Conservation (phyloP, 2,329 filamentous ascomycete species). For the Cladobotryum protrusum region DNA sequence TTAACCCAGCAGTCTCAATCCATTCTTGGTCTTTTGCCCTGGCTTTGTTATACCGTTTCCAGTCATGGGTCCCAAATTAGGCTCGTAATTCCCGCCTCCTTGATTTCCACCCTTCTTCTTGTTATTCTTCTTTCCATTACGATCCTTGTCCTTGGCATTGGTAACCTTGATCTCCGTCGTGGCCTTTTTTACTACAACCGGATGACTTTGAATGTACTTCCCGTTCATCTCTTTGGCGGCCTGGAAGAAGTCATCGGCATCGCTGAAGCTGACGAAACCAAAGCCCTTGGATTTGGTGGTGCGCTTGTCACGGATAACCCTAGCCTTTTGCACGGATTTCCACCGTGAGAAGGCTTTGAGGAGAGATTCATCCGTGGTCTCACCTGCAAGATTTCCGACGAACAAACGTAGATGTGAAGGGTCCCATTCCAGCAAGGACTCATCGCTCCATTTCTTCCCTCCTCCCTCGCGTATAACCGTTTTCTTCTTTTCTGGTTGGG, state of each 20-base stretch:
- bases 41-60: conserved; percentile 54
- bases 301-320: conserved; percentile 90
- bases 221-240: conserved; percentile 97
- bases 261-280: conserved; percentile 92
- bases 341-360: conserved; percentile 91
- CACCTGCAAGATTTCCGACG: conserved; percentile 92
- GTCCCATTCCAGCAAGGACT: conserved; percentile 89
- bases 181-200: conserved; percentile 77
- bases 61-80: conserved; percentile 42
- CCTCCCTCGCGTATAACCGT: conserved; percentile 86
- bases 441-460: conserved; percentile 87
- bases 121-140: conserved; percentile 29
- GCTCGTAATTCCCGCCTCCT: conserved; percentile 38
- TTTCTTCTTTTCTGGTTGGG: conserved; percentile 60
- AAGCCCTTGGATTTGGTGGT: conserved; percentile 95
- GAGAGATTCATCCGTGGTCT: conserved; percentile 93
- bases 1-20: conserved; percentile 55
- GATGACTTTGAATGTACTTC: conserved; percentile 98
- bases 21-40: conserved; percentile 62
- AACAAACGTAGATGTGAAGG: conserved; percentile 91
- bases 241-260: conserved; percentile 93
- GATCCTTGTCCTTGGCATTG: conserved; percentile 55
- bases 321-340: conserved; percentile 81
- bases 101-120: conserved; percentile 23
- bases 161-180: conserved; percentile 85